A percentile compares a stretch with the other conserved stretches of the same genome.
Evolutionary conservation across 371 early-diverging fungal species (phyloP).

Genomic region (Blastocladiella emersonii): DNA sequence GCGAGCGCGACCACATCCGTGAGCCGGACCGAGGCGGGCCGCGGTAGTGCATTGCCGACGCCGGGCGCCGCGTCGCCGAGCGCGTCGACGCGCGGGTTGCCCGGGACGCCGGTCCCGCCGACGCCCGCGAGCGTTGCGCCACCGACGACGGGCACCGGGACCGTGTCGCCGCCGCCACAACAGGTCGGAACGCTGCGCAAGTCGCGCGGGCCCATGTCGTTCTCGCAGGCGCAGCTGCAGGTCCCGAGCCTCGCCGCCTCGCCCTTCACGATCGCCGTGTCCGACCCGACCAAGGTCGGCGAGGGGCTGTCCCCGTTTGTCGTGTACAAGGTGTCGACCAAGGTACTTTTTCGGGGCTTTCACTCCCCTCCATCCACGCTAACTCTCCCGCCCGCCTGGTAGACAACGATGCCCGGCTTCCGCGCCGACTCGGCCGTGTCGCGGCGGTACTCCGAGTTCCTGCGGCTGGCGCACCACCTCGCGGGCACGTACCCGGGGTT

Average conservation of each 20-base stretch:
- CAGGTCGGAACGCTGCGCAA: neutral
- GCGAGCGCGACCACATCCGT: neutral
- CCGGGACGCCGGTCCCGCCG: neutral
- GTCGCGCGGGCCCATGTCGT: neutral
- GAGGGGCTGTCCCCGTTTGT: conserved; percentile 76
- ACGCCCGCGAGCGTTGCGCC: neutral
- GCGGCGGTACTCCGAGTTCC: conserved; percentile 82
- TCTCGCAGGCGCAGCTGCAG: neutral
- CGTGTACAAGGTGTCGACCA: conserved; percentile 73
- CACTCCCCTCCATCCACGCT: neutral
- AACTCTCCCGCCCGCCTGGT: conserved; percentile 6
- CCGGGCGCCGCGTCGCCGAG: neutral
- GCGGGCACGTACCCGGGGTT: conserved; percentile 67
- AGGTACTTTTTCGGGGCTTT: conserved; percentile 28
- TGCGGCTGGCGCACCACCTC: conserved; percentile 84
- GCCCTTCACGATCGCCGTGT: conserved; percentile 23
- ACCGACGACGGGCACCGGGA: neutral
- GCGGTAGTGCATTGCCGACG: neutral
- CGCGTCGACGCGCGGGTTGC: neutral
- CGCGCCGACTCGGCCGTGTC: conserved; percentile 61
- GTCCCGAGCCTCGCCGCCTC: neutral
- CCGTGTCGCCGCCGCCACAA: neutral
- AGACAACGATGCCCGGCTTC: conserved; percentile 66
- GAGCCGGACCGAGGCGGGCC: no score
- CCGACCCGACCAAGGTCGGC: conserved; percentile 79